Percentiles rank a stretch among this genome's conserved stretches.
Conservation (phyloP, 306 rosid genomes). For the Hippophae tibetana region DNA sequence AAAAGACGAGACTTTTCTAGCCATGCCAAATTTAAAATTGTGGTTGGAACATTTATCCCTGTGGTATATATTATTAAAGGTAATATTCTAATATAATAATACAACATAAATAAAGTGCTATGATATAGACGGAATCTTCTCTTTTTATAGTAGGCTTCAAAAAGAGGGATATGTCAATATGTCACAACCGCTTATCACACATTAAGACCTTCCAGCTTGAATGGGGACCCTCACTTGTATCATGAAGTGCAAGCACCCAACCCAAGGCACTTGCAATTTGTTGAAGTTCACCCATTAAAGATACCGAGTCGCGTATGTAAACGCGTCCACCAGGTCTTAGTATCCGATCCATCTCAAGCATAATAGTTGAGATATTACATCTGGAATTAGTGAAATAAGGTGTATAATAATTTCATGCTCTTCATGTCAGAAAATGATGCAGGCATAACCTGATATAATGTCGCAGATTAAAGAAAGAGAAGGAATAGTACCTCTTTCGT, state of each 20-base stretch:
- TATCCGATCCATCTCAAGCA: constrained; percentile 87
- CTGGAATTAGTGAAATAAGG: constrained; percentile 25
- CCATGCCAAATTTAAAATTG: background rate
- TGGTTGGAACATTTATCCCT: background rate
- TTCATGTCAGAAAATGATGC: background rate
- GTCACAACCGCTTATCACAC: constrained; percentile 54
- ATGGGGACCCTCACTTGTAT: constrained; percentile 82
- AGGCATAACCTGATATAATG: background rate
- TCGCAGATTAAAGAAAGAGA: constrained; percentile 2
- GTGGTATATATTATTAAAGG: background rate
- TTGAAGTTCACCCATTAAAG: constrained; percentile 44
- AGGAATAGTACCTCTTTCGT: constrained; percentile 45
- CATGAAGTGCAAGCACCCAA: constrained; percentile 42
- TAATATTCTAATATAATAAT: background rate
- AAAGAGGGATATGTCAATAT: no score
- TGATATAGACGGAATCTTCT: no score
- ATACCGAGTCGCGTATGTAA: constrained; percentile 59
- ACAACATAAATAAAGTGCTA: no score
- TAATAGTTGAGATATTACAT: constrained; percentile 69
- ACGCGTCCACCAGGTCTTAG: constrained; percentile 79
- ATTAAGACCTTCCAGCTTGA: constrained; percentile 73
- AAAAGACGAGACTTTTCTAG: background rate
- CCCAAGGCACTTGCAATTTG: constrained; percentile 61
- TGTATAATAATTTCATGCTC: background rate
- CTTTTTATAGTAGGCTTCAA: no score